A percentile compares a stretch with the other conserved stretches of the same genome.
phyloP scores from a whole-genome alignment of 2,329 filamentous ascomycete species.

The Xylaria multiplex region DNA sequence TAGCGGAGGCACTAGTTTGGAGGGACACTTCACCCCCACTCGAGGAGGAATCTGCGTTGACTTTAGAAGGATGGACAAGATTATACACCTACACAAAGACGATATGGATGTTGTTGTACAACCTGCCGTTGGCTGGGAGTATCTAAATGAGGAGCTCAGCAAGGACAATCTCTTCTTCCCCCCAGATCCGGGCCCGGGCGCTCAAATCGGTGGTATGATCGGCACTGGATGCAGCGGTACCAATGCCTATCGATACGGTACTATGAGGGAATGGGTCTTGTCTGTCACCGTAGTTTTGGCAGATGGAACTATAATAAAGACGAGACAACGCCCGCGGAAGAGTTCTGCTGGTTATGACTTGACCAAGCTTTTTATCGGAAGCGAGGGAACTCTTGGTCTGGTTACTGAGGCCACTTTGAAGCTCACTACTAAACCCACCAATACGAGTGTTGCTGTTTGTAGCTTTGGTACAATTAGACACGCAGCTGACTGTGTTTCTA shows the following conservation, averaged over 20 bases:
- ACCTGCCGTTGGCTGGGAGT: conserved; percentile 81
- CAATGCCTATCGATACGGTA: conserved; percentile 85
- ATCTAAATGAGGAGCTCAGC: conserved; percentile 75
- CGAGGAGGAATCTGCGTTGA: conserved; percentile 80
- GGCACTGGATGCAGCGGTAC: conserved; percentile 75
- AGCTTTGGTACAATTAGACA: conserved; percentile 60
- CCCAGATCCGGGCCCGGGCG: conserved; percentile 83
- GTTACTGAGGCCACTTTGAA: conserved; percentile 83
- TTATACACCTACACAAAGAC: conserved; percentile 73
- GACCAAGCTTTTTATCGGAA: conserved; percentile 81
- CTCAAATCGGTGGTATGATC: conserved; percentile 85
- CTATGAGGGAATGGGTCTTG: conserved; percentile 89
- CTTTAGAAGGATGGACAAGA: conserved; percentile 78
- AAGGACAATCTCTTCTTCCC: conserved; percentile 82
- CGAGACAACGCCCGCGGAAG: conserved; percentile 79
- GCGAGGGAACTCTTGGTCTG: conserved; percentile 82
- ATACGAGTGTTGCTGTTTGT: conserved; percentile 76
- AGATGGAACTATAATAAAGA: conserved; percentile 84
- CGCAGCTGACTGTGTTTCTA: conserved; percentile 76
- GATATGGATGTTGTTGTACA: conserved; percentile 76
- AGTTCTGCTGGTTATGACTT: conserved; percentile 85
- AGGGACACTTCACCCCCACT: conserved; percentile 80
- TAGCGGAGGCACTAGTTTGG: conserved; percentile 79
- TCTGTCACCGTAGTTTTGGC: conserved; percentile 83
- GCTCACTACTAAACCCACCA: conserved; percentile 77